phyloP scores from a whole-genome alignment of 345 rosid species.

The Pseudoturritis turrita region DNA sequence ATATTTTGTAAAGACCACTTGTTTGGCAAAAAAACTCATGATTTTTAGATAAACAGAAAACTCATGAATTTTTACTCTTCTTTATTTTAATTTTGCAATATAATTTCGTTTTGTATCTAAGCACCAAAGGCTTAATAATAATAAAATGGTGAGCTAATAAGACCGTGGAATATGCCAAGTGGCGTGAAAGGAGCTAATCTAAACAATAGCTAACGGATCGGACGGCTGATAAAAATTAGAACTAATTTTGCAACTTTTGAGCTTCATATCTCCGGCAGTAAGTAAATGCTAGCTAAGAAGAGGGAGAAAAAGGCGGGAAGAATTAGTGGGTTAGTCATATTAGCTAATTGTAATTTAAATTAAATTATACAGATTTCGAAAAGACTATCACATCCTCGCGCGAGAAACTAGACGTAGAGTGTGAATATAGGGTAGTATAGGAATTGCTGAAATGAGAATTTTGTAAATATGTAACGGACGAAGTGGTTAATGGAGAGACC shows the following conservation, averaged over 20 bases:
- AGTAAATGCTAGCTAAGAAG: not conserved
- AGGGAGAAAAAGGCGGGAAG: slow-evolving; percentile 10
- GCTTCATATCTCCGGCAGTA: slow-evolving; percentile 1
- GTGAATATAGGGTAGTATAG: slow-evolving; percentile 2
- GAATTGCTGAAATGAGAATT: not conserved
- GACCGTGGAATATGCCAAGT: slow-evolving; percentile 6
- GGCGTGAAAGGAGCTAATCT: slow-evolving; percentile 9
- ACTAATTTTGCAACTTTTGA: slow-evolving; percentile 18
- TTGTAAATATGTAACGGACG: slow-evolving; percentile 15
- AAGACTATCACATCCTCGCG: slow-evolving; percentile 8
- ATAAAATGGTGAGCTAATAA: not conserved
- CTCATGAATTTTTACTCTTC: not conserved
- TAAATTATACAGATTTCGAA: not conserved
- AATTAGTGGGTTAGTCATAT: not conserved
- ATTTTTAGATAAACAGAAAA: too few relatives aligned
- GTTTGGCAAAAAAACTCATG: not conserved
- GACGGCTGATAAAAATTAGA: not conserved
- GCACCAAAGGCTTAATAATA: not conserved
- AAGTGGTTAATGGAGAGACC: slow-evolving; percentile 11
- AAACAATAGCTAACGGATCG: not conserved
- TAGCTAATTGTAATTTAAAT: not conserved
- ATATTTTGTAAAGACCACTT: not conserved
- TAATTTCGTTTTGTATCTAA: not conserved
- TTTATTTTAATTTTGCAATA: not conserved
- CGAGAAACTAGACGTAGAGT: not conserved